Percentiles rank a stretch among this genome's conserved stretches.
These are phyloP conservation scores for Coniosporium tulheliwenetii DNA, from an alignment of 2,329 filamentous ascomycete genomes.

Conservation along the genomic window DNA sequence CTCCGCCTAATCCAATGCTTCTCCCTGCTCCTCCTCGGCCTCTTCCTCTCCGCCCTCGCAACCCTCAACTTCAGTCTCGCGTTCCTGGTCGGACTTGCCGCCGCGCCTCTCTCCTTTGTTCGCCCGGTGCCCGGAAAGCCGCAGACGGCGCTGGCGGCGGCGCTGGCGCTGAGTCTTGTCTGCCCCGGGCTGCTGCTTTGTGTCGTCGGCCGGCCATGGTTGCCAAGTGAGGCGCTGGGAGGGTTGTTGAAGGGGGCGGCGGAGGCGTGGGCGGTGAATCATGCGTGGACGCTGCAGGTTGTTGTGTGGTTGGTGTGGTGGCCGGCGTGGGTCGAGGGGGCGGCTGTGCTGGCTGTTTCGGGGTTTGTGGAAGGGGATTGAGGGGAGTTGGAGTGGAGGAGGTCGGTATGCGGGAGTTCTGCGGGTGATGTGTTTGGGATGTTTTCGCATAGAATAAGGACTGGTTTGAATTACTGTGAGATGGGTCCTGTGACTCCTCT, in stretches of 20 bases:
- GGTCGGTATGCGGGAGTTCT: too few species aligned
- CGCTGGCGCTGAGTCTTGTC: slow-evolving; percentile 16
- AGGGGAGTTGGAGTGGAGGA: background rate
- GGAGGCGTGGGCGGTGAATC: slow-evolving; percentile 80
- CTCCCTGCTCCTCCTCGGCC: slow-evolving; percentile 79
- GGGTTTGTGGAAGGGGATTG: background rate
- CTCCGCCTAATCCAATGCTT: slow-evolving; percentile 74
- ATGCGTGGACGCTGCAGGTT: slow-evolving; percentile 66
- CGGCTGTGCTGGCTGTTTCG: background rate
- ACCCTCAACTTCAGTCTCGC: slow-evolving; percentile 92
- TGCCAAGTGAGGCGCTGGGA: slow-evolving; percentile 34
- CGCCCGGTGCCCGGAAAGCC: slow-evolving; percentile 12
- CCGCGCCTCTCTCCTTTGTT: slow-evolving; percentile 65
- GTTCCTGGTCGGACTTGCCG: slow-evolving; percentile 67
- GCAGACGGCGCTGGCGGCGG: background rate
- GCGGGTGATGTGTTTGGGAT: too few species aligned
- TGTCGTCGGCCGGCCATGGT: slow-evolving; percentile 21
- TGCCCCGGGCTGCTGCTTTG: slow-evolving; percentile 45
- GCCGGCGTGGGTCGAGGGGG: slow-evolving; percentile 68
- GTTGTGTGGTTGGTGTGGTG: slow-evolving; percentile 94
- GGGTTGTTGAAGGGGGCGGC: slow-evolving; percentile 56
- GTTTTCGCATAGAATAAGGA: too few species aligned
- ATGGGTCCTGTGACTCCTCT: too few species aligned
- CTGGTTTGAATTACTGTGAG: too few species aligned
- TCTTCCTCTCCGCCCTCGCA: slow-evolving; percentile 81